phyloP scores from a whole-genome alignment of 2,329 filamentous ascomycete species.

The Hymenoscyphus linearis region DNA sequence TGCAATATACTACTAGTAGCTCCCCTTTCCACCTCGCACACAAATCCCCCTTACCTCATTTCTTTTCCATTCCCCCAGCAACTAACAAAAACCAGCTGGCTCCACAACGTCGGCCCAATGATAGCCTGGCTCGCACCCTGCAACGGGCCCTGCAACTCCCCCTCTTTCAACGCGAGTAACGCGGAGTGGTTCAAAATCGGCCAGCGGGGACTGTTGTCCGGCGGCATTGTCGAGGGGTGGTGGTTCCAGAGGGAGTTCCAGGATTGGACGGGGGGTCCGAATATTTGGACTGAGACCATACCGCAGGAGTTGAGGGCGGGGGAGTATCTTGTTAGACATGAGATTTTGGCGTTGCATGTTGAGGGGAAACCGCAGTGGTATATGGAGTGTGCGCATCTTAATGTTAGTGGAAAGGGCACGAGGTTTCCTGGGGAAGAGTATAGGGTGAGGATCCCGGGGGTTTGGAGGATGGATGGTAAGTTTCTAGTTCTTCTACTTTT shows the following conservation, averaged over 20 bases:
- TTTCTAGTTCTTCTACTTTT: neutral
- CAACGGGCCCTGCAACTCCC: conserved; percentile 11
- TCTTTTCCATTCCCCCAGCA: neutral
- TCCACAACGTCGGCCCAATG: conserved; percentile 17
- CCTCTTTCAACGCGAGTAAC: conserved; percentile 9
- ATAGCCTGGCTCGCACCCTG: conserved; percentile 16
- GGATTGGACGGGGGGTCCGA: conserved; percentile 13
- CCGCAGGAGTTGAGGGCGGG: conserved; percentile 39
- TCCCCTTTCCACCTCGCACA: neutral
- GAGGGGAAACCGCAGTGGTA: conserved; percentile 20
- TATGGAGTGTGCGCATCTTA: conserved; percentile 19
- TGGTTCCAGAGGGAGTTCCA: conserved; percentile 15
- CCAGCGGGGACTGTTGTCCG: conserved; percentile 10
- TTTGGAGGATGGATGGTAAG: conserved; percentile 15
- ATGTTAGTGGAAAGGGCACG: conserved; percentile 13
- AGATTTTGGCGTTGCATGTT: conserved; percentile 21
- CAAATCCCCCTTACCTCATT: neutral
- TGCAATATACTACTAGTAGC: conserved; percentile 17
- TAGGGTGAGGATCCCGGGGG: conserved; percentile 12
- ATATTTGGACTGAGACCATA: conserved; percentile 43
- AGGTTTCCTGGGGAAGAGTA: conserved; percentile 12
- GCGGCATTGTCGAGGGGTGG: conserved; percentile 12
- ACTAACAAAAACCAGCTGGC: no score
- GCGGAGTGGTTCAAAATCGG: conserved; percentile 19
- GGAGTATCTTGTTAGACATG: conserved; percentile 20